Conservation (phyloP, 441 rosid genomes). For the Bocquillonia castaneifolia region DNA sequence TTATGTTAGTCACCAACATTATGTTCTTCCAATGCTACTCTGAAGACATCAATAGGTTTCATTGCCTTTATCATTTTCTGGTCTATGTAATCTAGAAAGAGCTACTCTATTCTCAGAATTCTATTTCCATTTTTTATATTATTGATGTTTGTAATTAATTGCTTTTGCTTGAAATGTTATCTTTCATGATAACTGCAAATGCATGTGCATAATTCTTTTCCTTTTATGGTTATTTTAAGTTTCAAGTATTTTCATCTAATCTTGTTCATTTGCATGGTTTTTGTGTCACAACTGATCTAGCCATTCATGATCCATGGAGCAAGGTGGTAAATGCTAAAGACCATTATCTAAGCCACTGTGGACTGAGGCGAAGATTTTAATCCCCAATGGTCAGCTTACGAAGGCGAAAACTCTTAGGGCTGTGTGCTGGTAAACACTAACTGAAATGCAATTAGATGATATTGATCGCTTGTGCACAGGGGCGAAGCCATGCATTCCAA, state of each 20-base stretch:
- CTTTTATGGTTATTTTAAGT: slow-evolving; percentile 1
- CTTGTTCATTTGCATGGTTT: slow-evolving; percentile 6
- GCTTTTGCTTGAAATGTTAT: not conserved
- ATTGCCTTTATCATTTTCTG: not conserved
- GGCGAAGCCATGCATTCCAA: too few species aligned
- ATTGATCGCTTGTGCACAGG: too few species aligned
- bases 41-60: not conserved
- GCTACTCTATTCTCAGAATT: not conserved
- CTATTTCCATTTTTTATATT: not conserved
- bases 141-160: not conserved
- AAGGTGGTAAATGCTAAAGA: slow-evolving; percentile 22
- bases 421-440: slow-evolving; percentile 67
- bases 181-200: not conserved
- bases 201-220: not conserved
- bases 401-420: slow-evolving; percentile 85
- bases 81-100: not conserved
- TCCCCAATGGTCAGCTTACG: slow-evolving; percentile 85
- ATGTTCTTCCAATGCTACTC: not conserved
- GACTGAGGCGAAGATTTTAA: slow-evolving; percentile 20
- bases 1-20: not conserved
- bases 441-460: slow-evolving; percentile 19
- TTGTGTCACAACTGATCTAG: slow-evolving; percentile 8
- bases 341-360: slow-evolving; percentile 14
- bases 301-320: slow-evolving; percentile 23
- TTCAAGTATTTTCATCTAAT: slow-evolving; percentile 7